Evolutionary conservation across 2,329 filamentous ascomycete species (phyloP), one percentile per base, ranked within the genome.

Genomic region (Curvularia hawaiiensis): DNA sequence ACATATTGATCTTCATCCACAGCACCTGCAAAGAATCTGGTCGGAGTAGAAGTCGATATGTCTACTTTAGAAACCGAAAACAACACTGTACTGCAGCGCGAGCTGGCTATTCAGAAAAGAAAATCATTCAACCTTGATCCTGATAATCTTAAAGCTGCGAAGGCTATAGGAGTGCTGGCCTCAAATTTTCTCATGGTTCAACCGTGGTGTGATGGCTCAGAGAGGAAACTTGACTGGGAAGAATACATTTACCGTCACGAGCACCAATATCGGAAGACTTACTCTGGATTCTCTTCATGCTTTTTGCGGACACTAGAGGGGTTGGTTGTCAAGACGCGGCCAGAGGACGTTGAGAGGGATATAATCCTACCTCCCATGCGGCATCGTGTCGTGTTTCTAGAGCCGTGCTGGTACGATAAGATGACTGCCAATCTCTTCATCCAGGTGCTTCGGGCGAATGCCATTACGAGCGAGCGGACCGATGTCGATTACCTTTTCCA

Each of bases 401-500:
- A 95, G 60, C 92, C 92, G 0, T 94, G 89, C 1, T 91, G 88
- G 67, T 92, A 94, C 69, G 93, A 97, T 74, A 91, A 88, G 68
- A 75, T 97, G 10, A 91, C 89, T 0, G 82, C 93, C 26, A 97
- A 97, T 64, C 77, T 96, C 1, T 97, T 97, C 70, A 85, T 91
- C 0, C 90, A 95, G 77, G 87, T 91, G 70, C 85, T 97, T 46
- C 88, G 90, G 2, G 88, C 91, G 63, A 98, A 98, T 70, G 88
- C 92, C 0, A 87, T 98, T 0, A 93, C 93, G 24, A 97, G 92
- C 5, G 91, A 97, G 70, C 83, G 93, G 11, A 87, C 84, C 0
- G 94, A 94, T 66, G 81, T 85, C 54, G 93, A 97, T 72, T 97
- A 97, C 71, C 89, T 98, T 62, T 97, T 97, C 66, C 90, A 97